These are phyloP conservation scores for Hevea brasiliensis DNA, from an alignment of 345 rosid genomes.

Conservation along the genomic window DNA sequence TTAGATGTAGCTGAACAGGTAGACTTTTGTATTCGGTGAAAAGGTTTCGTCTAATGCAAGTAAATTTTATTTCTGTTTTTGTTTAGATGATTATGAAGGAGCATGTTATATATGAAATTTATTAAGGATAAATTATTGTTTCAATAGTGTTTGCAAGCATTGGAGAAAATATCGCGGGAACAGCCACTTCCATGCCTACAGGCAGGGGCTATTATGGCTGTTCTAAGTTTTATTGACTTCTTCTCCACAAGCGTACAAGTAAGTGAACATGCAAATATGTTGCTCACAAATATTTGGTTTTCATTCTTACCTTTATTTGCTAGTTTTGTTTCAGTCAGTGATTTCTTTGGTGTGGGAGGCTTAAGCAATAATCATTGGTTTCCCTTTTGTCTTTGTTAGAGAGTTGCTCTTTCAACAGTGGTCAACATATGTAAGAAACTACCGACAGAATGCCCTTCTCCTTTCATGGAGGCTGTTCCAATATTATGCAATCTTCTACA, in stretches of 20 bases:
- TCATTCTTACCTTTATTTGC: not conserved
- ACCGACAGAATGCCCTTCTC: slow-evolving; percentile 58
- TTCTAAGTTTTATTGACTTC: slow-evolving; percentile 74
- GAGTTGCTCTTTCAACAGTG: slow-evolving; percentile 88
- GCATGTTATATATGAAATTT: not conserved
- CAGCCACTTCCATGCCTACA: slow-evolving; percentile 83
- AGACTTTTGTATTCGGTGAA: slow-evolving; percentile 3
- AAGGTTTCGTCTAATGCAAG: not conserved
- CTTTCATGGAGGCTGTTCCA: slow-evolving; percentile 80
- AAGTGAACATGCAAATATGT: slow-evolving; percentile 4
- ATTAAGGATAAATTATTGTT: slow-evolving; percentile 10
- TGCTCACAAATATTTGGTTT: not conserved
- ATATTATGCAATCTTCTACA: slow-evolving; percentile 81
- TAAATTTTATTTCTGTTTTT: not conserved
- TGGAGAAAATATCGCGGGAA: slow-evolving; percentile 90
- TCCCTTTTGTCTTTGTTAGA: slow-evolving; percentile 46
- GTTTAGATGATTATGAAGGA: not conserved
- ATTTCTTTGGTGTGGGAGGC: not conserved
- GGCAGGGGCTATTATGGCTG: slow-evolving; percentile 91
- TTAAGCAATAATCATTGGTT: slow-evolving; percentile 5
- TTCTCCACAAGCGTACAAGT: slow-evolving; percentile 90
- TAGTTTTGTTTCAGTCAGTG: too few relatives aligned
- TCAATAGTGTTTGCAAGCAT: slow-evolving; percentile 89
- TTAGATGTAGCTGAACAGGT: slow-evolving; percentile 99
- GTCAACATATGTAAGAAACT: slow-evolving; percentile 86